Evolutionary conservation across 164 flowering plant species (phyloP), one percentile per base, ranked within the genome.

Genomic region (Magnolia changhungtana): DNA sequence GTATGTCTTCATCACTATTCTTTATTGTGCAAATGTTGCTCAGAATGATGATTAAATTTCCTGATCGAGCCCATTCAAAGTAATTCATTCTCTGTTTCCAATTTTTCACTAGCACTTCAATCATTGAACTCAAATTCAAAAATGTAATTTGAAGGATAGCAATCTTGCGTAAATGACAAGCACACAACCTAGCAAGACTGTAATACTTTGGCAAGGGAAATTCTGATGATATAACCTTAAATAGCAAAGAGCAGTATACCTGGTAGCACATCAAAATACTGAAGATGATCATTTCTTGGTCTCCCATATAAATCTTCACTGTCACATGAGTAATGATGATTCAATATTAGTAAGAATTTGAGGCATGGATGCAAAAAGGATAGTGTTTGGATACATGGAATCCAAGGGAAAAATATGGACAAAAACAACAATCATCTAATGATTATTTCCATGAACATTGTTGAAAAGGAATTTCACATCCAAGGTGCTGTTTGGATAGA

Each of bases 241-340:
- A 50, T 18, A 4, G 19, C 27, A 23, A 64, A 8, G 0, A 1
- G 13, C n/a, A 50, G 49, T 21, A 67, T 86, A 95, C 99, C 99
- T 61, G 98, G 97, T 72, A 90, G 84, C 76, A 93, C 80, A 74
- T 75, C 83, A 77, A 89, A 88, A 78, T 78, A 45, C 73, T 92
- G 91, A 64, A 79, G 9, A 84, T 89, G 93, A 83, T 88, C 88
- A 75, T 78, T 61, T 31, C 69, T 72, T 76, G 83, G 72, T 75
- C 78, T 84, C 55, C 45, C 80, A 78, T 63, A 73, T 58, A 74
- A 79, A 76, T 78, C 75, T 74, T 81, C 81, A 75, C 93, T 89
- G 86, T 50, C 58, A 84, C 69, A 79, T 13, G 45, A 81, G 31
- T 61, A 72, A 71, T 21, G 69, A 72, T 50, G 18, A 10, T 37